Base-by-base conservation (phyloP, 345 rosid species). In the Eucalyptus victrix region DNA sequence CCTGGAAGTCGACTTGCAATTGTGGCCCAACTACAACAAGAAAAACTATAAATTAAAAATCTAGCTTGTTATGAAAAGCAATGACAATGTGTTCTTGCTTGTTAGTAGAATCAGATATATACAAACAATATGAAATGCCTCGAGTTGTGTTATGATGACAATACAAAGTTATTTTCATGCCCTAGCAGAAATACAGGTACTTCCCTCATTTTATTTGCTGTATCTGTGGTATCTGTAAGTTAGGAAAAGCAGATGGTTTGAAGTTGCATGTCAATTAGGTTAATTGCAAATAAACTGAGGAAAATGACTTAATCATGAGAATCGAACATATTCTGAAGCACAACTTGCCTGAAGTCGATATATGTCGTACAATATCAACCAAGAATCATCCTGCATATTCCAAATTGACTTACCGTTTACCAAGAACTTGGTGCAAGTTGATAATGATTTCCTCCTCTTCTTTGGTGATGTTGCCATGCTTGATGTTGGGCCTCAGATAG, bases 401-500 rank as follows among this genome's bases (percentile, higher is more conserved):
- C 62, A 24, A 56, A 65, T 65, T n/a, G 14, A 65, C 49, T 53
- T 86, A 90, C 91, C 88, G 89, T 53, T 90, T 90, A 21, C 91
- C 91, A 15, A 88, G 88, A 26, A 45, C 45, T 67, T 11, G 86
- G 7, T 90, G 91, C 88, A 21, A 26, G 30, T 45, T 69, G 49
- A 88, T 83, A 76, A 88, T 90, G 76, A 56, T 42, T 32, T 90
- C 91, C 26, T 88, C 90, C 65, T 90, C 91, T 47, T 86, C 89
- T 49, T 86, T 50, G 32, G 89, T 65, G 72, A 90, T 86, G 89
- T 88, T 88, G 18, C 88, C 91, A 28, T 69, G 88, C 72, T 81
- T 85, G 23, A 90, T 42, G 80, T 90, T 88, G 40, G 91, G 91
- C 86, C 88, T 67, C 24, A 90, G n/a, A 54, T 90, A 88, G 51